Conservation (phyloP, 352 stramenopile genomes). For the Pythium oligandrum region DNA sequence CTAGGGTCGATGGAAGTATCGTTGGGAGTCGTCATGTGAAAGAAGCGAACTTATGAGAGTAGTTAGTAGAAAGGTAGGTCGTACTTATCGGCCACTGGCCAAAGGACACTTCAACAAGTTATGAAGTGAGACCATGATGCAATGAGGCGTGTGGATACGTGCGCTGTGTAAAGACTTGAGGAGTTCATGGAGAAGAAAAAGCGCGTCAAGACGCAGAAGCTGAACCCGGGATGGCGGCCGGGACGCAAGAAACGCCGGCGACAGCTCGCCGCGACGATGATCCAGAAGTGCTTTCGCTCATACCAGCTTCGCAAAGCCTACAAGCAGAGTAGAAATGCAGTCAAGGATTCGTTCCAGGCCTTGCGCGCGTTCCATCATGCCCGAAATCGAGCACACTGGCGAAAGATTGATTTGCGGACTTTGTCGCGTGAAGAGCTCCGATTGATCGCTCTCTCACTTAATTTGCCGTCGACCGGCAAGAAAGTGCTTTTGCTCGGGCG, state of each 20-base stretch:
- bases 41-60: no score
- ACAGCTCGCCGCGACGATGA: constrained; percentile 54
- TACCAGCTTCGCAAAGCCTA: constrained; percentile 61
- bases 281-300: constrained; percentile 60
- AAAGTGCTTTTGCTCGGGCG: constrained; percentile 69
- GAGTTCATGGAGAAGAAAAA: constrained; percentile 17
- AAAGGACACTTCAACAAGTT: no score
- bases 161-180: no score
- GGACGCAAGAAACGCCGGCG: constrained; percentile 32
- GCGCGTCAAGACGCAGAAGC: constrained; percentile 37
- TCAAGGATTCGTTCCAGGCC: constrained; percentile 44
- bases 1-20: constrained; percentile 19
- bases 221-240: constrained; percentile 52
- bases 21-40: not conserved
- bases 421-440: constrained; percentile 59
- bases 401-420: constrained; percentile 48
- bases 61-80: no score
- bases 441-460: constrained; percentile 54
- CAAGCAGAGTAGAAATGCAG: constrained; percentile 28
- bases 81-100: no score
- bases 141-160: no score
- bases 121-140: no score
- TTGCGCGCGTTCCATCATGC: constrained; percentile 49
- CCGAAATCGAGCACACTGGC: constrained; percentile 47
- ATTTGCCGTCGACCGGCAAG: constrained; percentile 70